A percentile compares a stretch with the other conserved stretches of the same genome.
Evolutionary conservation across 78 protist genomes (phyloP).

Genomic region (Pelomyxa schiedti): DNA sequence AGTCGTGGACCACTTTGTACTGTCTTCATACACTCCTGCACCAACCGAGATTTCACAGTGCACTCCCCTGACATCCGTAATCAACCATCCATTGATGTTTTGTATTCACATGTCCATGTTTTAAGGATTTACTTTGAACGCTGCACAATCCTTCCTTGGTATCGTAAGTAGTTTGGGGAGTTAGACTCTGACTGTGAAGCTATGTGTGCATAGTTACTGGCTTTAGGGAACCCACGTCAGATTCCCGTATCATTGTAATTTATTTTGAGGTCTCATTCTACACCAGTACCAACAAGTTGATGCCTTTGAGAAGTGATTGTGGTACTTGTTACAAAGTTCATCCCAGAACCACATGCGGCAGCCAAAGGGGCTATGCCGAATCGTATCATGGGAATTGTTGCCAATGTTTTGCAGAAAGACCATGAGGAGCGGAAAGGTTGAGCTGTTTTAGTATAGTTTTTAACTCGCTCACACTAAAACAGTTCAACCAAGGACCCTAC

Average conservation of each 20-base stretch:
- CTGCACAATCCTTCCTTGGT: slow-evolving; percentile 55
- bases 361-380: slow-evolving; percentile 26
- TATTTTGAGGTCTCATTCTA: background rate
- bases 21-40: too few relatives aligned
- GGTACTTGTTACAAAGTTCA: slow-evolving; percentile 60
- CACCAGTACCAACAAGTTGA: slow-evolving; percentile 19
- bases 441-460: too few relatives aligned
- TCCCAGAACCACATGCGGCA: slow-evolving; percentile 6
- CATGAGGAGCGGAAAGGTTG: too few relatives aligned
- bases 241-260: background rate
- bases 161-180: background rate
- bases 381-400: slow-evolving; percentile 25
- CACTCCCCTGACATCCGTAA: too few relatives aligned
- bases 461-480: too few relatives aligned
- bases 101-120: background rate
- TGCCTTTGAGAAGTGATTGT: slow-evolving; percentile 58
- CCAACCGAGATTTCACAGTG: too few relatives aligned
- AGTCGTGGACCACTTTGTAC: too few relatives aligned
- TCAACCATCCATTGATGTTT: background rate
- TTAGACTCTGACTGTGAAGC: slow-evolving; percentile 4
- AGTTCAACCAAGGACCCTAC: slow-evolving; percentile 83
- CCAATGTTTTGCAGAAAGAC: slow-evolving; percentile 30
- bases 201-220: slow-evolving; percentile 16
- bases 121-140: slow-evolving; percentile 76
- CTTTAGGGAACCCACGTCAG: background rate